These are phyloP conservation scores for Solanum virginianum DNA, from an alignment of 257 asterid species.

Conservation along the genomic window DNA sequence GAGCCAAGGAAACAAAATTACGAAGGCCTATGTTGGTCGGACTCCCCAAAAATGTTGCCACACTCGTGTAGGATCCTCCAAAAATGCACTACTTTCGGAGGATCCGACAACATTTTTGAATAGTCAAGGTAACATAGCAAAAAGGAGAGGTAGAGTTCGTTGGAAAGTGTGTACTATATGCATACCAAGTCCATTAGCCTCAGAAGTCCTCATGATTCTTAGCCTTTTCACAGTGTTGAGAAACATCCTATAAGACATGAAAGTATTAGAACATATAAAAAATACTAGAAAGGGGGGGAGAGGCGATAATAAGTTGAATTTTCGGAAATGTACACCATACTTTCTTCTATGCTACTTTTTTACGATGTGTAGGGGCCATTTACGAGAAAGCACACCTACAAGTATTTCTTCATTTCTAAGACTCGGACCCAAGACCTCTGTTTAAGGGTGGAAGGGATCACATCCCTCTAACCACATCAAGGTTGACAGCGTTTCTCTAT, in stretches of 20 bases:
- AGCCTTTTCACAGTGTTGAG: conserved; percentile 70
- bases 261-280: neutral
- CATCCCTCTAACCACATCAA: neutral
- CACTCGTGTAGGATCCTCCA: neutral
- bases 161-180: neutral
- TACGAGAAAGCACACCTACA: neutral
- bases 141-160: neutral
- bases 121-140: neutral
- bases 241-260: conserved; percentile 50
- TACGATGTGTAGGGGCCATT: neutral
- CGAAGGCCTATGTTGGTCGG: neutral
- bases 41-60: neutral
- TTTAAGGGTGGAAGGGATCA: neutral
- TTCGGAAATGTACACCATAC: neutral
- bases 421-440: neutral
- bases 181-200: conserved; percentile 72
- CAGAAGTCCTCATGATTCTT: conserved; percentile 71
- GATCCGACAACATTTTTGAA: neutral
- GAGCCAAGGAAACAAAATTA: neutral
- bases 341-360: neutral
- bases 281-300: neutral
- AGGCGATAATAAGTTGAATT: neutral
- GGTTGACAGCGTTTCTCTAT: neutral
- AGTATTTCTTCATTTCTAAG: neutral
- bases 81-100: neutral